Percentiles rank a stretch among this genome's conserved stretches.
These are phyloP conservation scores for Psophocarpus tetragonolobus DNA, from an alignment of 306 rosid genomes.

Conservation along the genomic window DNA sequence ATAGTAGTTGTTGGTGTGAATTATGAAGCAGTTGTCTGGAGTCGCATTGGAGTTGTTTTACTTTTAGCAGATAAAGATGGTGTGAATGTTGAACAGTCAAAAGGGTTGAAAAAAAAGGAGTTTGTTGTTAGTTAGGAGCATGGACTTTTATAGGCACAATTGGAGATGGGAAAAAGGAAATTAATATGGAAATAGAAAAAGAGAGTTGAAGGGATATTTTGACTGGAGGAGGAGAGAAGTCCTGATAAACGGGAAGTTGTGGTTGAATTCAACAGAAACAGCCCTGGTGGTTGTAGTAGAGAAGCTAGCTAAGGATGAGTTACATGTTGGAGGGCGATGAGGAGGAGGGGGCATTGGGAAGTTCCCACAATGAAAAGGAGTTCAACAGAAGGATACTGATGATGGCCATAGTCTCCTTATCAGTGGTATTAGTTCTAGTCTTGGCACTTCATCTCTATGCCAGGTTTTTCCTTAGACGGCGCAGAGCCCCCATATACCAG, in stretches of 20 bases:
- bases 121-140: slow-evolving; percentile 26
- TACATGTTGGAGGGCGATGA: not conserved
- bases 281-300: too few relatives aligned
- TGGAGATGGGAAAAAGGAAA: not conserved
- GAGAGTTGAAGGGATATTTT: too few relatives aligned
- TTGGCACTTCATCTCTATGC: slow-evolving; percentile 81
- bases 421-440: slow-evolving; percentile 56
- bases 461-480: slow-evolving; percentile 54
- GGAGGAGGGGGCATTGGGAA: not conserved
- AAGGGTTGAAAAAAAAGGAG: not conserved
- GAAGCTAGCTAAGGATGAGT: slow-evolving; percentile 14
- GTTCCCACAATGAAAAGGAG: not conserved
- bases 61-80: not conserved
- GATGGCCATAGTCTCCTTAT: slow-evolving; percentile 58
- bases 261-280: too few relatives aligned
- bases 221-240: too few relatives aligned
- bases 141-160: slow-evolving; percentile 4
- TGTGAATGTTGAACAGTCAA: slow-evolving; percentile 30
- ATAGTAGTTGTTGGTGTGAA: not conserved
- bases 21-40: not conserved
- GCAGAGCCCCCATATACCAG: slow-evolving; percentile 47
- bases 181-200: not conserved
- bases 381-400: slow-evolving; percentile 62
- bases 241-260: too few relatives aligned
- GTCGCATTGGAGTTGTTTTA: not conserved